These are phyloP conservation scores for Russula ochroleuca DNA, from an alignment of 768 basidiomycete genomes.

Conservation along the genomic window DNA sequence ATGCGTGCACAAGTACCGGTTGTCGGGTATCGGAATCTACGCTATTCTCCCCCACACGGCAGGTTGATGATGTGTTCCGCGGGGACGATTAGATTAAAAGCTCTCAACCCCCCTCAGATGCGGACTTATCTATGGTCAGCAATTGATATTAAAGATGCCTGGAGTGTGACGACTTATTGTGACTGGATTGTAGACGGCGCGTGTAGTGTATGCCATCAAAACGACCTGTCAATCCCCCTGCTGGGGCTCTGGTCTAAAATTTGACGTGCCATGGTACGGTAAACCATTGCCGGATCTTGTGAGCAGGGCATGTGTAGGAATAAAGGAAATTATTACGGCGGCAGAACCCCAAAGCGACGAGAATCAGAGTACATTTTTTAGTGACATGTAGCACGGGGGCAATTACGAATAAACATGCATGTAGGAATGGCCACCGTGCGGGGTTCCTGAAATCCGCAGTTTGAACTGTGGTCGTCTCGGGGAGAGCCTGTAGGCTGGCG, in stretches of 20 bases:
- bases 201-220: too few species aligned
- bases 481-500: not conserved
- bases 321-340: conserved; percentile 8
- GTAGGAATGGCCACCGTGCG: not conserved
- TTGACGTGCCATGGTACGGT: too few species aligned
- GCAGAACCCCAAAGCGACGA: conserved; percentile 13
- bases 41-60: not conserved
- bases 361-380: not conserved
- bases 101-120: not conserved
- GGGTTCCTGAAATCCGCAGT: too few species aligned
- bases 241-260: not conserved
- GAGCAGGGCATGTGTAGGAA: not conserved
- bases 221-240: not conserved
- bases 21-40: not conserved
- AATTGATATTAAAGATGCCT: not conserved
- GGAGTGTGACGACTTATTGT: too few species aligned
- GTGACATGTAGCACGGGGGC: not conserved
- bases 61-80: not conserved
- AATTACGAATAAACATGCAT: not conserved
- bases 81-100: not conserved
- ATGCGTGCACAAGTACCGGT: not conserved
- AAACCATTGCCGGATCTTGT: too few species aligned
- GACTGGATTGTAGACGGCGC: too few species aligned
- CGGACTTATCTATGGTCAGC: not conserved
- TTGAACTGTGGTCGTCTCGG: not conserved